Evolutionary conservation across 306 rosid species (phyloP), one percentile per base, ranked within the genome.

Genomic region (Gleditsia sinensis): DNA sequence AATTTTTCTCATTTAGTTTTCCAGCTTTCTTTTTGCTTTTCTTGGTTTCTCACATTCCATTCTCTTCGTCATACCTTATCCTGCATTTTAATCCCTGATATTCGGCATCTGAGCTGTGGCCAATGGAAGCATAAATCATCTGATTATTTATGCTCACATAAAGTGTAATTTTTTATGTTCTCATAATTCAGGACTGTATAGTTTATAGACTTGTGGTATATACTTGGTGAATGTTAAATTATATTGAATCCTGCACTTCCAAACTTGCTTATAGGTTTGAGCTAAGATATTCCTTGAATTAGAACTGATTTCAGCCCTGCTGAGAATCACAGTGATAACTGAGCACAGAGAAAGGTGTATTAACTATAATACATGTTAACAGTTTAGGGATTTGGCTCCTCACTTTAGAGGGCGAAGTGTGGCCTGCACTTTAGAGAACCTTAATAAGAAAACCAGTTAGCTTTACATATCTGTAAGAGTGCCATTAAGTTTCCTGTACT

Each of bases 191-290:
- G 7, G 42, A 39, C 8, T 33, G 53, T 50, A n/a, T n/a, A n/a
- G n/a, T n/a, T 61, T 60, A 55, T 39, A 30, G 9, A 13, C n/a
- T 54, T 14, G 23, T n/a, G n/a, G n/a, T n/a, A n/a, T 30, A 11
- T 49, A 48, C 17, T 46, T 33, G 61, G 43, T 50, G 71, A 14
- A 50, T 50, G 42, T 60, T 19, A 63, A 63, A 28, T 34, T 14
- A 74, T 33, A 49, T 61, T 36, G 63, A 50, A 25, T 75, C 55
- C 32, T 50, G 37, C 63, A 10, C 54, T 2, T 50, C 30, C 53
- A 27, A 17, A 40, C 19, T n/a, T 58, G 13, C 24, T 51, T 21
- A 21, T 8, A 23, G 37, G 70, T 11, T 56, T 71, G 69, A 58
- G 28, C 23, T 71, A 9, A 14, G n/a, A 43, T 30, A 28, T 65